Evolutionary conservation across 805 yeast species (phyloP).

Genomic region (Cyberlindnera subsufficiens): DNA sequence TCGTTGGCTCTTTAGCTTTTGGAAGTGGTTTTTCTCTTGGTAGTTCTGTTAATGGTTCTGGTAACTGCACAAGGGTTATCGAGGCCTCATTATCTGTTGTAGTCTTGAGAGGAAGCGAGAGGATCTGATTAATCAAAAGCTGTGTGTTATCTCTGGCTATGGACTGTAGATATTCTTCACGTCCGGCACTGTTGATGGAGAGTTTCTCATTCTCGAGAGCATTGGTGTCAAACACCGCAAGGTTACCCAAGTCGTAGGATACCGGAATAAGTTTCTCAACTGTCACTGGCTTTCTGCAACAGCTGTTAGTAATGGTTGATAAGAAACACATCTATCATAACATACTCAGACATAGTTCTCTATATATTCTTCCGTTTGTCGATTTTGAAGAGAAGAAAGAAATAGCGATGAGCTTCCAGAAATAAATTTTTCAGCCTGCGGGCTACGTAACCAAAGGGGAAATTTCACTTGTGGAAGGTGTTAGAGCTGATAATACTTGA

Average conservation of each 20-base stretch:
- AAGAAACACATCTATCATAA: neutral
- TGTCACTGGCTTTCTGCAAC: constrained; percentile 55
- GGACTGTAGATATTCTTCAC: constrained; percentile 57
- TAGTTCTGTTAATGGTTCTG: constrained; percentile 72
- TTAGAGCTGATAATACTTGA: no score
- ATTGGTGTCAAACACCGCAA: constrained; percentile 85
- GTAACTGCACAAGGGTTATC: constrained; percentile 78
- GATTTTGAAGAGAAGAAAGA: neutral
- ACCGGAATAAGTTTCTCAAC: constrained; percentile 92
- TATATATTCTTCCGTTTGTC: no score
- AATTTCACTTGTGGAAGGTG: no score
- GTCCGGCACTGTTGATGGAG: constrained; percentile 43
- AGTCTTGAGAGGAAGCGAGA: constrained; percentile 83
- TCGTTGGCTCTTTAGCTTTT: constrained; percentile 84
- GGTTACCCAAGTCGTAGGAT: constrained; percentile 81
- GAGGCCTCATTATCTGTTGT: constrained; percentile 60
- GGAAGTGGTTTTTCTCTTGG: constrained; percentile 97
- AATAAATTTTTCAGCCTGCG: constrained; percentile 5
- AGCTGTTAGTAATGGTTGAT: neutral
- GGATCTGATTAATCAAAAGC: constrained; percentile 80
- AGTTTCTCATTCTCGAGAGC: constrained; percentile 66
- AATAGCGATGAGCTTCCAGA: constrained; percentile 3
- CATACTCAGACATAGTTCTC: constrained; percentile 5
- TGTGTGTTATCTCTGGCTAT: constrained; percentile 91
- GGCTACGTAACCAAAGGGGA: neutral